Conservation (phyloP, 2,329 filamentous ascomycete genomes). For the Pseudopyricularia cyperi region DNA sequence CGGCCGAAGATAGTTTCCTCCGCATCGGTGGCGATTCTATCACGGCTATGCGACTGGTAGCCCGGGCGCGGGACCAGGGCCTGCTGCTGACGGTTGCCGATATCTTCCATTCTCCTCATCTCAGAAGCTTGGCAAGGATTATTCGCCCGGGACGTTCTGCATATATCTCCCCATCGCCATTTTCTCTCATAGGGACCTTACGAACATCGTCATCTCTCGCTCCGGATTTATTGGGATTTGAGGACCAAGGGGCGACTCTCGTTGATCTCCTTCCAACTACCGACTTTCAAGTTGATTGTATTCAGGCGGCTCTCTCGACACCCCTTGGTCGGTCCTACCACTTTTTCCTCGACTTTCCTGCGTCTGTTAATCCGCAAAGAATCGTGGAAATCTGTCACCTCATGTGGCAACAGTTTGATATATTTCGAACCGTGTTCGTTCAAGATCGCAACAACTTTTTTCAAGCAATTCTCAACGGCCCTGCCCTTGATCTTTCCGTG, state of each 20-base stretch:
- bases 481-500: neutral
- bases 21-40: conserved; percentile 24
- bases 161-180: neutral
- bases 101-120: neutral
- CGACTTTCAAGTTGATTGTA: neutral
- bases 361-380: neutral
- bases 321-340: neutral
- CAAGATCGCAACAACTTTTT: neutral
- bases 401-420: neutral
- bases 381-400: neutral
- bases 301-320: neutral
- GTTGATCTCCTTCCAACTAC: neutral
- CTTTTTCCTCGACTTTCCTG: neutral
- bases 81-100: neutral
- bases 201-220: neutral
- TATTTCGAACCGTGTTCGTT: neutral
- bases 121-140: neutral
- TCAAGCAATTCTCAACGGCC: neutral
- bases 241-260: neutral
- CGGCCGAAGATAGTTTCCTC: conserved; percentile 19
- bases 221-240: neutral
- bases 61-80: conserved; percentile 14
- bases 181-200: neutral
- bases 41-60: conserved; percentile 29
- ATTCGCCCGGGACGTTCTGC: neutral